Base-by-base conservation (phyloP, 2,329 filamentous ascomycete genomes). In the Colletotrichum eremochloae region DNA sequence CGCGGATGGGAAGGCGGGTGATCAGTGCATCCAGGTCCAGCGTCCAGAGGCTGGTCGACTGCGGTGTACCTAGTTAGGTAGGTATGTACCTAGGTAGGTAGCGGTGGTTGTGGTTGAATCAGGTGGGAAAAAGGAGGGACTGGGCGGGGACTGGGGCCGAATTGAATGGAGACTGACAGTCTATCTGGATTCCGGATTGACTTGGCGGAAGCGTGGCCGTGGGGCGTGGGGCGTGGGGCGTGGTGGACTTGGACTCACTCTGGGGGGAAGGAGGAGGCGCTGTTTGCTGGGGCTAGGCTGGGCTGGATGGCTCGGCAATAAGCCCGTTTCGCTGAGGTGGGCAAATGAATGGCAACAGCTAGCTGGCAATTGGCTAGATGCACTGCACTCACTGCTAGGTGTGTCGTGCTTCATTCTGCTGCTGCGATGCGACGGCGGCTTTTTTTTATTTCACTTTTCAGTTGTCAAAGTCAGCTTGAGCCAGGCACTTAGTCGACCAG, bases 301-400 rank as follows among this genome's bases (percentile, higher is more conserved):
- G 60, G 57, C 50, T 57, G 68, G 57, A 63, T 46, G 66, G 55
- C 53, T 72, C 70, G 70, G 70, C 70, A 72, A 66, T 60, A 65
- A 72, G 67, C 48, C 70, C 67, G 70, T 65, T 61, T 44, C 48
- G 67, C 67, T 70, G 65, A 65, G 67, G 40, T 9, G 38, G 60
- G 40, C 42, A 61, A 8, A 18, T 42, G 11, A 40, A 24, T 12
- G 53, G 53, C 33, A 38, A 33, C 53, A n/a, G n/a, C 24, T 24
- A 42, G 40, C 29, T 42, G 53, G 40, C 31, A 58, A n/a, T 60
- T 58, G 36, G 38, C 36, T 58, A n/a, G 40, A 42, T 58, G 55
- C 55, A 40, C 55, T 57, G 55, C 55, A 57, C 36, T 24, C 3
- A 9, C 55, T 57, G 36, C 6, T 9, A 5, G 33, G 33, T 36